Evolutionary conservation across 129 eudicot species (phyloP).

Genomic region (Scalesia atractyloides): DNA sequence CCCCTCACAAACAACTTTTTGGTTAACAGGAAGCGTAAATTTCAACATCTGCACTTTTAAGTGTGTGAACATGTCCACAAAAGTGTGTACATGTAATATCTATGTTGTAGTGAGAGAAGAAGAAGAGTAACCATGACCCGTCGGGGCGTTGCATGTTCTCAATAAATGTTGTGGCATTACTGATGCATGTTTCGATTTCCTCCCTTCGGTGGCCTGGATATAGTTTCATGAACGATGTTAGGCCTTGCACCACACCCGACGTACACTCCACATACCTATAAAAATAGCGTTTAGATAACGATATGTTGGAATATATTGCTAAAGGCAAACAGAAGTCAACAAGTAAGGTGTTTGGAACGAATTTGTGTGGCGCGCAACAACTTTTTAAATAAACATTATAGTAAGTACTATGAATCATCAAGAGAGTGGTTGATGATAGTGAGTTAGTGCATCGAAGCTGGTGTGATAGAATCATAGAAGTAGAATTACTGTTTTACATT

Average conservation of each 20-base stretch:
- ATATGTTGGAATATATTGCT: no score
- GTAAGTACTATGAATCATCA: no score
- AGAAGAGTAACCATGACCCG: conserved; percentile 58
- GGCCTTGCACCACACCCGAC: conserved; percentile 56
- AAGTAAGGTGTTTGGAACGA: no score
- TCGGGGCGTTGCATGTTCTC: conserved; percentile 50
- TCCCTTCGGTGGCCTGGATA: conserved; percentile 45
- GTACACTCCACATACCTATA: conserved; percentile 79
- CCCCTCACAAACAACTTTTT: background rate
- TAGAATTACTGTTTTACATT: no score
- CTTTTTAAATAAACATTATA: no score
- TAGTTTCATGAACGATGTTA: conserved; percentile 39
- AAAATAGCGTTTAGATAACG: conserved; percentile 13
- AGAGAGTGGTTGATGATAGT: no score
- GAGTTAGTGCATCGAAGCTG: no score
- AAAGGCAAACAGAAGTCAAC: no score
- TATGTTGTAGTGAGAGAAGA: background rate
- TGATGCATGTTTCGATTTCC: conserved; percentile 48
- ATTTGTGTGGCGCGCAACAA: no score
- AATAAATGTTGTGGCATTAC: conserved; percentile 52
- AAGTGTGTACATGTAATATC: background rate
- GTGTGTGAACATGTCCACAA: background rate
- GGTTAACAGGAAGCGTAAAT: background rate
- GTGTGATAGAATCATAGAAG: no score
- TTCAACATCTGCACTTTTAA: background rate